Base-by-base conservation (phyloP, 2,329 filamentous ascomycete species). In the Fusarium palustre region DNA sequence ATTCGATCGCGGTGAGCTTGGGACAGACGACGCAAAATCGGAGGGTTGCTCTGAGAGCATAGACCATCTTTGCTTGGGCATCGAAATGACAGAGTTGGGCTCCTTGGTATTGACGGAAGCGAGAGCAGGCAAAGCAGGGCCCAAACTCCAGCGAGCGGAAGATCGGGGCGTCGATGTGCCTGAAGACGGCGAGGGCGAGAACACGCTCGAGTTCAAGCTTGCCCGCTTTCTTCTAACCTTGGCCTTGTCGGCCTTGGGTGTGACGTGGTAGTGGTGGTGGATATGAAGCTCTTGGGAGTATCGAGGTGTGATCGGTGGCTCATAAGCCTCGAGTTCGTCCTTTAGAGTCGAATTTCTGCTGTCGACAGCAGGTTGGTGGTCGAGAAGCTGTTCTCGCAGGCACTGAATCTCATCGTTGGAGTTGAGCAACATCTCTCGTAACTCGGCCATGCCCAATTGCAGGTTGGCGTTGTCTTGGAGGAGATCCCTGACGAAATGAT, bases 351-450 rank as follows among this genome's bases (percentile, higher is more conserved):
- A 83, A 3, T 82, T 79, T 9, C 77, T 73, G 11, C 85, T 80
- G 5, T 81, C 79, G 6, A 64, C 33, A 12, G 92, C 74, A 10
- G 93, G 92, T 73, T 96, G 92, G 76, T 97, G 93, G 47, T 89
- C 87, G 64, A 91, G 79, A 28, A 98, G 83, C 77, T 97, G 92
- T 65, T 97, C 92, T 28, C 95, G 87, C 22, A 99, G 81, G 43
- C 87, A 88, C 77, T 97, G 93, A 5, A 98, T 96, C 80, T 99
- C 95, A 74, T 97, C 92, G 75, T 98, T 97, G 5, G 95, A 97
- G 76, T 88, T 94, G 74, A 93, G 87, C 24, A 99, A 85, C 89
- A 99, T 90, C 77, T 97, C 94, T 20, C 94, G 87, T 48, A 99
- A 82, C 81, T 99, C 96, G 54, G 94, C 88, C 63, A 98, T 97